These are phyloP conservation scores for Metarhizium album DNA, from an alignment of 2,329 filamentous ascomycete genomes.

Conservation along the genomic window DNA sequence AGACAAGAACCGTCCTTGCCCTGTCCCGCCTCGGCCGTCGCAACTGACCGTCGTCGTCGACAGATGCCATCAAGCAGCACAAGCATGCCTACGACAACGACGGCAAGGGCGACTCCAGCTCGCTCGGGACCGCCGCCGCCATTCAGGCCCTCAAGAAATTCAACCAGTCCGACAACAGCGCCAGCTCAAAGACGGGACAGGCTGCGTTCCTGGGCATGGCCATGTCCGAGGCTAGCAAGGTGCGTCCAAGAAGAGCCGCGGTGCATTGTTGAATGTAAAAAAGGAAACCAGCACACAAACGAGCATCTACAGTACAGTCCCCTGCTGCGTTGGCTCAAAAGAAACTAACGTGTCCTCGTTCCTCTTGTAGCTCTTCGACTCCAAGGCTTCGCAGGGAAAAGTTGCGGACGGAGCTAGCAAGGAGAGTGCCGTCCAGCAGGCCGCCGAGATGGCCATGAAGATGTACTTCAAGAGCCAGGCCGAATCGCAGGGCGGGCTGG, in stretches of 20 bases:
- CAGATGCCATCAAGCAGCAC: conserved; percentile 63
- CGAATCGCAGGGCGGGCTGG: conserved; percentile 29
- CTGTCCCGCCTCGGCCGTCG: too few relatives aligned
- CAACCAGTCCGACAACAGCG: conserved; percentile 41
- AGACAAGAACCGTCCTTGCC: too few relatives aligned
- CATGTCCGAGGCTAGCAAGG: conserved; percentile 77
- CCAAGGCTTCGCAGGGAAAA: conserved; percentile 43
- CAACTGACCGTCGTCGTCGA: neutral
- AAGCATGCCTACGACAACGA: conserved; percentile 56
- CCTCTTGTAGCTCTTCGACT: conserved; percentile 45
- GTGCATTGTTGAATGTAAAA: neutral
- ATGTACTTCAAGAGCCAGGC: conserved; percentile 78
- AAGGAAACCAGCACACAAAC: neutral
- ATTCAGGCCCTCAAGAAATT: conserved; percentile 79
- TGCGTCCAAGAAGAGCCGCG: conserved; percentile 22
- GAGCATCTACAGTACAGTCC: too few relatives aligned
- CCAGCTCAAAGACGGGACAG: conserved; percentile 45
- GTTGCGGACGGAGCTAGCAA: conserved; percentile 55
- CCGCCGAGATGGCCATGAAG: conserved; percentile 79
- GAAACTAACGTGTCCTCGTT: neutral
- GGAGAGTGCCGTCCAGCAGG: conserved; percentile 67
- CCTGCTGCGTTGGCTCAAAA: too few relatives aligned
- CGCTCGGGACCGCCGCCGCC: conserved; percentile 62
- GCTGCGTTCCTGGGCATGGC: conserved; percentile 75
- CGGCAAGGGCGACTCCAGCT: conserved; percentile 34